Percentiles rank a stretch among this genome's conserved stretches.
Conservation (phyloP, 192 early-diverging fungal genomes). For the Coemansia sp. region DNA sequence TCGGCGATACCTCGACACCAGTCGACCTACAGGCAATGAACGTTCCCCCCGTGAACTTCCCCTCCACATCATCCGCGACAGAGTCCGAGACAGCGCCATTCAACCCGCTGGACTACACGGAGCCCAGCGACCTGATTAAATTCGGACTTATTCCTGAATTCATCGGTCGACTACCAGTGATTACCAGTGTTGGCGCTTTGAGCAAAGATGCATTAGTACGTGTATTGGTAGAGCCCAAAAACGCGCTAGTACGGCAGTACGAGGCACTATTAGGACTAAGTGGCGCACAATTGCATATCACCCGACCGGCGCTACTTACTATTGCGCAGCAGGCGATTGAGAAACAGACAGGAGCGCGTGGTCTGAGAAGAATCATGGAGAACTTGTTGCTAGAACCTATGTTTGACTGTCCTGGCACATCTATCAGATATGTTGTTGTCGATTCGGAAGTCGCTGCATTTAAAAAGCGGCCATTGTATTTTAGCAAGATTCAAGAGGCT, state of each 20-base stretch:
- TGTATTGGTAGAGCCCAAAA: constrained; percentile 78
- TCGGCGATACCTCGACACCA: constrained; percentile 39
- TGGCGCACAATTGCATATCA: constrained; percentile 71
- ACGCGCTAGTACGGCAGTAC: constrained; percentile 80
- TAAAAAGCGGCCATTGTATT: constrained; percentile 64
- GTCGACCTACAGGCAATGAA: constrained; percentile 28
- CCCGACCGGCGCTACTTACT: constrained; percentile 61
- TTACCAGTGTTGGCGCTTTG: constrained; percentile 74
- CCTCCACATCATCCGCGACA: not conserved
- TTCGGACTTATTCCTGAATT: constrained; percentile 91
- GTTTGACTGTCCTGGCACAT: constrained; percentile 77
- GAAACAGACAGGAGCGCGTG: constrained; percentile 86
- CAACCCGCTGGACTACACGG: constrained; percentile 63
- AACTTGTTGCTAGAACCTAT: constrained; percentile 75
- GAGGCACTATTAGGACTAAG: constrained; percentile 68
- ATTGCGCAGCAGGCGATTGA: constrained; percentile 75
- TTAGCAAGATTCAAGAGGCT: constrained; percentile 53
- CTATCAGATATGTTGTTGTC: constrained; percentile 71
- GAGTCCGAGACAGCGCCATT: constrained; percentile 15
- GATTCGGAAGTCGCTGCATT: constrained; percentile 63
- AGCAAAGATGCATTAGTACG: constrained; percentile 66
- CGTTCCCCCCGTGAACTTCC: constrained; percentile 38
- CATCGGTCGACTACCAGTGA: constrained; percentile 82
- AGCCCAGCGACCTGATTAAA: constrained; percentile 78
- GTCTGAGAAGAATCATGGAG: constrained; percentile 85